phyloP scores from a whole-genome alignment of 768 basidiomycete species.

The Panellus pusillus region DNA sequence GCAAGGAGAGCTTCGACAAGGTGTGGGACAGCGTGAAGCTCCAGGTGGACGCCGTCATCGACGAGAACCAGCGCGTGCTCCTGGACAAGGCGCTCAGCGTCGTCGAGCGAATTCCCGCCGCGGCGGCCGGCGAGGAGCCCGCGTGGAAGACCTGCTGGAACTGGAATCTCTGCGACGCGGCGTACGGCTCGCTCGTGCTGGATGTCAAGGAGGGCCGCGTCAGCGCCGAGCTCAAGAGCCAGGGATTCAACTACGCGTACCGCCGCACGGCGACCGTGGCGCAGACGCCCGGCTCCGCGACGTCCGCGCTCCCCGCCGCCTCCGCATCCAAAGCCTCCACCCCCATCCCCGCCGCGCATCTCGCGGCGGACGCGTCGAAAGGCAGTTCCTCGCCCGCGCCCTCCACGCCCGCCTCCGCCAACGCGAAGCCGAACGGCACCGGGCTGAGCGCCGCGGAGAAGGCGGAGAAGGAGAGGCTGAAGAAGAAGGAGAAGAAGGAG shows the following conservation, averaged over 20 bases:
- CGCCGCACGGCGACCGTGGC: slow-evolving; percentile 67
- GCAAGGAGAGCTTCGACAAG: slow-evolving; percentile 82
- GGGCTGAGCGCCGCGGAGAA: slow-evolving; percentile 45
- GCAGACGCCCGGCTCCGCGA: slow-evolving; percentile 59
- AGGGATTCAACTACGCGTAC: slow-evolving; percentile 97
- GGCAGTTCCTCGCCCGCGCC: slow-evolving; percentile 33
- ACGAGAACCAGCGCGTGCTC: slow-evolving; percentile 83
- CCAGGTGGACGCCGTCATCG: slow-evolving; percentile 90
- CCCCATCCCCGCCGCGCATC: slow-evolving; percentile 34
- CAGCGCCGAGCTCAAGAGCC: slow-evolving; percentile 88
- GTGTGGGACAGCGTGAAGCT: slow-evolving; percentile 94
- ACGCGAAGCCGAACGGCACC: slow-evolving; percentile 44
- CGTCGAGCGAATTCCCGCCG: slow-evolving; percentile 74
- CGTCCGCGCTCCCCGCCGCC: slow-evolving; percentile 43
- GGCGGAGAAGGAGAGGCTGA: slow-evolving; percentile 62
- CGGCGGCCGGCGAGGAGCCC: slow-evolving; percentile 74
- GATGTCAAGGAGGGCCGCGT: slow-evolving; percentile 92
- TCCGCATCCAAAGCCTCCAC: slow-evolving; percentile 37
- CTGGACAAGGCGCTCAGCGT: slow-evolving; percentile 89
- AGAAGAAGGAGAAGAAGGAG: slow-evolving; percentile 48
- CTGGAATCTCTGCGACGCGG: slow-evolving; percentile 97
- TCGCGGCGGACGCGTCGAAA: slow-evolving; percentile 31
- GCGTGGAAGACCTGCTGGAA: slow-evolving; percentile 99
- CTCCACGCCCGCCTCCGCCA: slow-evolving; percentile 31
- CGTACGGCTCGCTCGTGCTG: slow-evolving; percentile 84